A percentile compares a stretch with the other conserved stretches of the same genome.
Evolutionary conservation across 2,329 filamentous ascomycete genomes (phyloP).

Genomic region (Colletotrichum tropicale): DNA sequence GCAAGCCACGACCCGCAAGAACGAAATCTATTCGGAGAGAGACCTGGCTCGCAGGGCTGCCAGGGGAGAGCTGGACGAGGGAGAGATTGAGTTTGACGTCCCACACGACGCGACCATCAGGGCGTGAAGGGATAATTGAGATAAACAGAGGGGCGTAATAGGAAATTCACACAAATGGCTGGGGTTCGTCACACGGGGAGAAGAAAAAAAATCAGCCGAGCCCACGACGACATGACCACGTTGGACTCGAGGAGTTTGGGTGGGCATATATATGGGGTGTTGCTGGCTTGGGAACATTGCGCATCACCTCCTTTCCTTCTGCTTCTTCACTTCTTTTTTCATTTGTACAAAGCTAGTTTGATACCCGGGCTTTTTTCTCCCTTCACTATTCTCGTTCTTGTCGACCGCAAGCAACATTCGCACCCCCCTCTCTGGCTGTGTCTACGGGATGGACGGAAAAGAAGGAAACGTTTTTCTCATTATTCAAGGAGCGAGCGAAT

Average conservation of each 20-base stretch:
- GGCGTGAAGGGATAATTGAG: background rate
- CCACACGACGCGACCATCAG: conserved; percentile 39
- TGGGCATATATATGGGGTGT: background rate
- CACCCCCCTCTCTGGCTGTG: background rate
- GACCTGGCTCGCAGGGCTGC: conserved; percentile 55
- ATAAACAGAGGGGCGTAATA: conserved; percentile 12
- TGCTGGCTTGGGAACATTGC: background rate
- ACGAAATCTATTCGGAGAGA: conserved; percentile 71
- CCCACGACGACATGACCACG: conserved; percentile 13
- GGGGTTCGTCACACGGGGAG: background rate
- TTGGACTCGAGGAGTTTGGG: conserved; percentile 6
- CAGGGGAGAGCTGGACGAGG: conserved; percentile 48
- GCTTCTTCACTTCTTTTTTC: background rate
- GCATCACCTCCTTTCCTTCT: background rate
- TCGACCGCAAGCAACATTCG: background rate
- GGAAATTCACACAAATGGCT: background rate
- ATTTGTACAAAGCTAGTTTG: conserved; percentile 17
- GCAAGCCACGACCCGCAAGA: conserved; percentile 71
- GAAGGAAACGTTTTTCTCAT: background rate
- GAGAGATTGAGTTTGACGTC: conserved; percentile 37
- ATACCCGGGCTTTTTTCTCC: conserved; percentile 13
- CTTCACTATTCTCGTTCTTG: background rate
- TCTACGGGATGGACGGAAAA: background rate
- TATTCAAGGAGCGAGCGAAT: background rate
- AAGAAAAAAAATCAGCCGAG: background rate